Evolutionary conservation across 495 filamentous ascomycete genomes (phyloP).

Genomic region (Aspergillus indologenus): DNA sequence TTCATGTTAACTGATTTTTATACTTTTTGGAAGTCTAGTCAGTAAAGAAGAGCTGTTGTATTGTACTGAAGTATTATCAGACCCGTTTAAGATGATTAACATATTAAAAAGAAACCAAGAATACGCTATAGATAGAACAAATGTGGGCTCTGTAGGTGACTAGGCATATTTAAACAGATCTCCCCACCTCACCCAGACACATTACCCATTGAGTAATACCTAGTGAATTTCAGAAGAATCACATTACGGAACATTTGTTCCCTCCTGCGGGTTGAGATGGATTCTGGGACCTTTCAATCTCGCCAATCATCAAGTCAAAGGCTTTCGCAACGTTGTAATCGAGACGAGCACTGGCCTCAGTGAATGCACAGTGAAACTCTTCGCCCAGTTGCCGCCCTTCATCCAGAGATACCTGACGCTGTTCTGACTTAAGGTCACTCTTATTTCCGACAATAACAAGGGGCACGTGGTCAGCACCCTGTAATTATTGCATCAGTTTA

Average conservation of each 20-base stretch:
- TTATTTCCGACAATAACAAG: conserved; percentile 97
- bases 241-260: conserved; percentile 86
- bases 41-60: too few species aligned
- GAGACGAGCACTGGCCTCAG: conserved; percentile 89
- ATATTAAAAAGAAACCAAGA: background rate
- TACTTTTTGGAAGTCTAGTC: too few species aligned
- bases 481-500: background rate
- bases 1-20: too few species aligned
- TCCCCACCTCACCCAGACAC: background rate
- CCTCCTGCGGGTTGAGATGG: conserved; percentile 76
- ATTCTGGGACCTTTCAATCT: conserved; percentile 94
- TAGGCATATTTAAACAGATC: background rate
- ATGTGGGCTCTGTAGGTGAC: background rate
- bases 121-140: background rate
- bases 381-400: conserved; percentile 77
- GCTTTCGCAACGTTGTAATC: conserved; percentile 90
- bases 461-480: conserved; percentile 92
- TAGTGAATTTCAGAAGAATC: conserved; percentile 15
- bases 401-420: conserved; percentile 83
- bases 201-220: background rate
- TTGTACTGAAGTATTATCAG: background rate
- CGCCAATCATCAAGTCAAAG: conserved; percentile 90
- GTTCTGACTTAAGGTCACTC: conserved; percentile 86
- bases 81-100: background rate
- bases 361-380: conserved; percentile 88